A percentile compares a stretch with the other conserved stretches of the same genome.
Conservation (phyloP, 23 red algal species). For the Gracilaria gracilis region DNA sequence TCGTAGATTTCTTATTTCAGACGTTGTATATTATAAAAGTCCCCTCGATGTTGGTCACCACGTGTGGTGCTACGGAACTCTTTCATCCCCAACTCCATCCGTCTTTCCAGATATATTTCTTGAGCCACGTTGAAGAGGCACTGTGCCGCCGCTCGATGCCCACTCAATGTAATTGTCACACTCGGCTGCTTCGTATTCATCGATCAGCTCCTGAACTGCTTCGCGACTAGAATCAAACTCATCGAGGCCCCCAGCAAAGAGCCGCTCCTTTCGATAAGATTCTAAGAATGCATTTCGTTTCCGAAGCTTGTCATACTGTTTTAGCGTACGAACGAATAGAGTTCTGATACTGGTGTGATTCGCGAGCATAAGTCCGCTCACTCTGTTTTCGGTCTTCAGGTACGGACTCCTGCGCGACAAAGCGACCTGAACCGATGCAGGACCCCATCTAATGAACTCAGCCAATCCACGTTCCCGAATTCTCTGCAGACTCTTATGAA, state of each 20-base stretch:
- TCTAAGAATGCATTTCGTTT: conserved; percentile 98
- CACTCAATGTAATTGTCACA: conserved; percentile 86
- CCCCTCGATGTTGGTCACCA: too few species aligned
- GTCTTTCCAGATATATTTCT: neutral
- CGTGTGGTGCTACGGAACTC: too few species aligned
- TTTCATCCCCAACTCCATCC: neutral
- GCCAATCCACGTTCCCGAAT: conserved; percentile 90
- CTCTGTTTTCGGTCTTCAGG: conserved; percentile 79
- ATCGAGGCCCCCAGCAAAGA: conserved; percentile 83
- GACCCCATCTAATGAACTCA: conserved; percentile 86
- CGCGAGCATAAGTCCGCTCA: conserved; percentile 96
- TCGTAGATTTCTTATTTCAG: too few species aligned
- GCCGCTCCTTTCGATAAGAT: conserved; percentile 75
- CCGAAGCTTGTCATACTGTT: conserved; percentile 96
- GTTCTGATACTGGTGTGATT: conserved; percentile 94
- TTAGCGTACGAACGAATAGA: conserved; percentile 76
- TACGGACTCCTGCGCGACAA: conserved; percentile 87
- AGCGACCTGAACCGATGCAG: conserved; percentile 92
- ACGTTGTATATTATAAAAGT: too few species aligned
- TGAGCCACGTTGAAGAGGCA: conserved; percentile 53
- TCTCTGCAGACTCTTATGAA: conserved; percentile 94
- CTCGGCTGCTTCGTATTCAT: conserved; percentile 93
- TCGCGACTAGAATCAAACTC: conserved; percentile 95
- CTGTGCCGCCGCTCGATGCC: conserved; percentile 66
- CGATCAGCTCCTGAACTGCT: conserved; percentile 88